These are phyloP conservation scores for Eucalyptus microcorys DNA, from an alignment of 345 rosid species.

Conservation along the genomic window DNA sequence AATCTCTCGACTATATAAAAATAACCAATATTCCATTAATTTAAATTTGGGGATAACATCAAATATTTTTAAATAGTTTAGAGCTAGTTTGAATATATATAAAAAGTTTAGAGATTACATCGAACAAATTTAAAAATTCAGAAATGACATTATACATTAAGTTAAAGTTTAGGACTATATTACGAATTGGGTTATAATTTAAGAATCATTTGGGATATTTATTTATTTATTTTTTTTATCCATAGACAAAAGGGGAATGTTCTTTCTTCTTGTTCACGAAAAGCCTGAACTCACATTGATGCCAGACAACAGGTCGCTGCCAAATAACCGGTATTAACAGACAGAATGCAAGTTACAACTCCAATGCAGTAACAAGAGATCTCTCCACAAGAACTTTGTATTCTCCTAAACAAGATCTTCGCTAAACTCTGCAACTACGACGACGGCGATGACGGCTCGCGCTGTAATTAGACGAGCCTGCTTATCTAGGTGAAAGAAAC, in stretches of 20 bases:
- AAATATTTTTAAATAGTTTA: fast-evolving
- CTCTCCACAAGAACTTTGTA: neutral
- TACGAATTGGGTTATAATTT: too few species aligned
- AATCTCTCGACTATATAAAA: neutral
- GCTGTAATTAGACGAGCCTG: neutral
- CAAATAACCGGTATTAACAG: neutral
- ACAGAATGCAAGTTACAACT: neutral
- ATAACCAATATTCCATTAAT: too few species aligned
- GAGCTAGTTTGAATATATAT: fast-evolving
- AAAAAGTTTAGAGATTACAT: too few species aligned
- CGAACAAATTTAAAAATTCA: too few species aligned
- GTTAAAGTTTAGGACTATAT: fast-evolving
- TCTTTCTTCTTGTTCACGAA: neutral
- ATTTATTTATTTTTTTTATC: neutral
- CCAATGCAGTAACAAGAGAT: neutral
- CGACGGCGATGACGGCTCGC: neutral
- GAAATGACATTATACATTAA: fast-evolving
- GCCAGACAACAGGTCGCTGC: neutral
- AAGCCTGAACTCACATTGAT: neutral
- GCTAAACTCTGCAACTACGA: neutral
- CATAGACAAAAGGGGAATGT: neutral
- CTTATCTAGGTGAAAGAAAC: neutral
- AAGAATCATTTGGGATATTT: neutral
- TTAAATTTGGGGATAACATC: too few species aligned
- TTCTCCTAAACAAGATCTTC: neutral